Conservation (phyloP, 108 stramenopile genomes). For the Asterionellopsis glacialis region DNA sequence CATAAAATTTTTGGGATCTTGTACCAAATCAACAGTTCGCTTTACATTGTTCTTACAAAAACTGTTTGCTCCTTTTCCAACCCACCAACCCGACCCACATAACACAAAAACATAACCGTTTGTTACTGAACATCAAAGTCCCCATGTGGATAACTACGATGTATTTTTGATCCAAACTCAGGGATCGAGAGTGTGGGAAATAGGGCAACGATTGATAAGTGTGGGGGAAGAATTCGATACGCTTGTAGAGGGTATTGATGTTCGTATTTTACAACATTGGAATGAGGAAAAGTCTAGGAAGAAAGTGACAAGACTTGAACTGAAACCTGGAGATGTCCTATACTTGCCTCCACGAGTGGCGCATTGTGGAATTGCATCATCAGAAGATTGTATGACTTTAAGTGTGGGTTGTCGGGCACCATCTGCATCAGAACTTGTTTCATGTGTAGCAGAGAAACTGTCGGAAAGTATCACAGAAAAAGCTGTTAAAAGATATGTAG, state of each 20-base stretch:
- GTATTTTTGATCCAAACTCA: slow-evolving; percentile 90
- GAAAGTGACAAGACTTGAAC: slow-evolving; percentile 15
- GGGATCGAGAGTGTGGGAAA: slow-evolving; percentile 71
- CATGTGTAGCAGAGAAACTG: slow-evolving; percentile 53
- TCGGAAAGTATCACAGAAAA: slow-evolving; percentile 24
- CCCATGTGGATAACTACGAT: slow-evolving; percentile 94
- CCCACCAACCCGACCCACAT: too few species aligned
- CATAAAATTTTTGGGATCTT: too few species aligned
- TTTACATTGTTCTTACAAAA: too few species aligned
- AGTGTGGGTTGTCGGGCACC: slow-evolving; percentile 85
- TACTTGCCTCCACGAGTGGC: slow-evolving; percentile 90
- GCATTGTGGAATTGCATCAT: slow-evolving; percentile 77
- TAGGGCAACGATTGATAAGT: slow-evolving; percentile 43
- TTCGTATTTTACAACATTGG: slow-evolving; percentile 60
- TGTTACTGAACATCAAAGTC: slow-evolving; percentile 20
- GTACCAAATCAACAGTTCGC: too few species aligned
- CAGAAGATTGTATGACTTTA: slow-evolving; percentile 75
- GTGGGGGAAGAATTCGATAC: slow-evolving; percentile 49
- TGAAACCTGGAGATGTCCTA: slow-evolving; percentile 84
- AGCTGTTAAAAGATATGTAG: slow-evolving; percentile 41
- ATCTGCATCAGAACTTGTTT: slow-evolving; percentile 68
- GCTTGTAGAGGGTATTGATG: slow-evolving; percentile 54
- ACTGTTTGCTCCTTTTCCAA: too few species aligned
- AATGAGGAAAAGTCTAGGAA: slow-evolving; percentile 4
- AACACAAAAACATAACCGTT: too few species aligned